Evolutionary conservation across 2,329 filamentous ascomycete genomes (phyloP), one percentile per base, ranked within the genome.

Genomic region (Cercospora nicotianae): DNA sequence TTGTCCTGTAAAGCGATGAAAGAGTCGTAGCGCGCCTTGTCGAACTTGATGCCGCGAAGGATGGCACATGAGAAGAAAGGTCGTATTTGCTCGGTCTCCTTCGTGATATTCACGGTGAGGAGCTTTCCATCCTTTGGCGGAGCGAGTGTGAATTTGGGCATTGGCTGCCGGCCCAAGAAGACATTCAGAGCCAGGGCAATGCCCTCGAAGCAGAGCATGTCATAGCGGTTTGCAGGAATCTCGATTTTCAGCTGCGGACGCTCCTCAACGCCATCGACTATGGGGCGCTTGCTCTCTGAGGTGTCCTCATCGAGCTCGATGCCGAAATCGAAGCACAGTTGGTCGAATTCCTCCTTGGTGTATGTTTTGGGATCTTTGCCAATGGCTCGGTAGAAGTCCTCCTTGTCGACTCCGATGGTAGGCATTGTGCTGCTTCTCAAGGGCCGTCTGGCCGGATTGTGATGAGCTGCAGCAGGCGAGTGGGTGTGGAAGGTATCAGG

Each of bases 1-100:
- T 99, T 99, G 83, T 99, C 96, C 83, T 99, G 95, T 59, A 99
- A 87, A 66, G 90, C 88, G 79, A 99, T 99, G 91, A 99, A 99
- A 77, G 93, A 97, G 75, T 96, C 92, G 80, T 99, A 99, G 73
- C 91, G 87, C 73, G 90, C 92, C 83, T 95, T 87, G 74, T 92
- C 94, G 85, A 99, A 98, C 77, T 90, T 93, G 84, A 99, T 87
- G 79, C 93, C 92, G 73, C 95, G 90, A 70, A 99, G 84, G 72
- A 99, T 91, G 59, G 94, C 93, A 69, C 91, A 93, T 16, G 94
- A 92, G 72, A 97, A 91, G 72, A 95, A 92, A 48, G 94, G 94
- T 60, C 95, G 89, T 74, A 99, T 89, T 80, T 89, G 87, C 66
- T 85, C 85, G 33, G 93, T 97, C 83, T 88, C 72, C 53, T 68